Conservation (phyloP, 495 filamentous ascomycete genomes). For the Hypoxylon cercidicola region DNA sequence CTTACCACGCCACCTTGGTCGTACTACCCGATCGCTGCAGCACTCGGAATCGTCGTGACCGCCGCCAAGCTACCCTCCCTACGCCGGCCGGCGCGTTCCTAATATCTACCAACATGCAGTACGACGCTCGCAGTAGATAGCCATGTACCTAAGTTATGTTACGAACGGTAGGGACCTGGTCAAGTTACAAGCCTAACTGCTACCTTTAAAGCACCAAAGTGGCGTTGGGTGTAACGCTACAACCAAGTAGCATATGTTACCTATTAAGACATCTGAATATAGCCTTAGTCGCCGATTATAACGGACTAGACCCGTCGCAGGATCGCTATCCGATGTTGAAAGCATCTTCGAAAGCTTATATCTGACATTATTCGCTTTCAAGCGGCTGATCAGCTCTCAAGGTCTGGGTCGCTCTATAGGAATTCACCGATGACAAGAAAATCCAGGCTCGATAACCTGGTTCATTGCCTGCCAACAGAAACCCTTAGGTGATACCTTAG, state of each 20-base stretch:
- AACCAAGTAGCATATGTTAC: slow-evolving; percentile 3
- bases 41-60: slow-evolving; percentile 34
- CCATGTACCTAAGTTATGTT: slow-evolving; percentile 14
- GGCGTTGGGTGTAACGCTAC: slow-evolving; percentile 16
- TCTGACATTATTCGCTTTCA: neutral
- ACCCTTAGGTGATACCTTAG: neutral
- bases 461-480: neutral
- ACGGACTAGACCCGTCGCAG: neutral
- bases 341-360: neutral
- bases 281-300: slow-evolving; percentile 4
- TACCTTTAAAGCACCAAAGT: neutral
- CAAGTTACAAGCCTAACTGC: slow-evolving; percentile 13
- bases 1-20: slow-evolving; percentile 36
- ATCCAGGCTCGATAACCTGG: neutral
- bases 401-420: neutral
- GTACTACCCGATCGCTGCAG: slow-evolving; percentile 29
- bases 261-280: neutral
- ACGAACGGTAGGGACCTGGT: slow-evolving; percentile 26
- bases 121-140: slow-evolving; percentile 21
- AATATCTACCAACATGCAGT: slow-evolving; percentile 26
- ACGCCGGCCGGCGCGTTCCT: slow-evolving; percentile 27
- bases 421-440: neutral
- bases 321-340: neutral
- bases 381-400: slow-evolving; percentile 3
- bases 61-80: slow-evolving; percentile 24